Base-by-base conservation (phyloP, 306 rosid species). In the Biancaea sappan region DNA sequence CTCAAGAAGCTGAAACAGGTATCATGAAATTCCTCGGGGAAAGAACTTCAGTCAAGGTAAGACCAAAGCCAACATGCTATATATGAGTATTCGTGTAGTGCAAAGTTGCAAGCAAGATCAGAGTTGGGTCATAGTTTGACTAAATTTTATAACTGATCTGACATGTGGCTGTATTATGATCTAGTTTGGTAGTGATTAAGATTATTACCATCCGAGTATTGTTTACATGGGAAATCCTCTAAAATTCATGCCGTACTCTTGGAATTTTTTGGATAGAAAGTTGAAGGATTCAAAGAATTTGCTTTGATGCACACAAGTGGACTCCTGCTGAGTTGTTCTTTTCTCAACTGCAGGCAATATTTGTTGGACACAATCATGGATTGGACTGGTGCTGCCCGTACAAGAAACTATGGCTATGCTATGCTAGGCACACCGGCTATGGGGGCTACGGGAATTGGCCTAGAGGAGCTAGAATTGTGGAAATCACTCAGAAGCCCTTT, bases 1-100 rank as follows among this genome's bases (percentile, higher is more conserved):
- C 89, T 76, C 98, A 94, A 88, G 85, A 81, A 75, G 85, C 84
- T 69, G 94, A 93, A 81, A 82, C 14, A 8, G 97, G 98, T 35
- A 86, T 93, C 69, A 91, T 91, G 98, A 78, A 81, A 57, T 80
- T 84, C 74, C 86, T 91, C 64, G 76, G 25, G 22, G 61, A 86
- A 61, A 89, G 97, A 73, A 83, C 86, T 57, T 89, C 93, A 58
- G 92, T 85, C 79, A 89, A 93, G 97, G 98, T 91, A 84, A 72
- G 65, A 65, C 29, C 72, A 46, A 70, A 48, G 52, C 54, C 54
- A 46, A 4, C 22, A 46, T 56, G 22, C 48, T 69, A 54, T 28
- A 38, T 63, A 24, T 69, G 15, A 50, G 26, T 10, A 21, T 9
- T 9, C 59, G 9, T 53, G 34, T 25, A 11, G 34, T 12, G 4